A percentile compares a stretch with the other conserved stretches of the same genome.
Conservation (phyloP, 768 basidiomycete species). For the Leccinum longicurvipes region DNA sequence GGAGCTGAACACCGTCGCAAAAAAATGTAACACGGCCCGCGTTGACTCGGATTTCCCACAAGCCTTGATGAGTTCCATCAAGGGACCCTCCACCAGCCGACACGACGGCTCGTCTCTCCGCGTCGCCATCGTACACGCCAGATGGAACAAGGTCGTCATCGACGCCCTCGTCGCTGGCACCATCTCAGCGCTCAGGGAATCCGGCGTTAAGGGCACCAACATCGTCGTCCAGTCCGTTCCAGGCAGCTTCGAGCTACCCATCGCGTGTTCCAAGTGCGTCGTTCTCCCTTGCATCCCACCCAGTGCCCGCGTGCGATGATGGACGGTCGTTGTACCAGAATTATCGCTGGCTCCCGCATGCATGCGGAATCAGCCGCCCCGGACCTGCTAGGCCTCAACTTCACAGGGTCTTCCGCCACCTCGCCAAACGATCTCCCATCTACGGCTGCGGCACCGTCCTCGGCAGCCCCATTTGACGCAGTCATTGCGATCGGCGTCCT, state of each 20-base stretch:
- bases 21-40: neutral
- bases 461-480: conserved; percentile 79
- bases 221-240: conserved; percentile 92
- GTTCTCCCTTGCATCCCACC: neutral
- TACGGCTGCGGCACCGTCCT: conserved; percentile 37
- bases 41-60: conserved; percentile 22
- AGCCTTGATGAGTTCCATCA: conserved; percentile 50
- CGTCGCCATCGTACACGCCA: conserved; percentile 89
- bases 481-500: conserved; percentile 97
- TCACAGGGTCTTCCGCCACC: conserved; percentile 33
- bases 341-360: conserved; percentile 84
- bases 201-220: conserved; percentile 85
- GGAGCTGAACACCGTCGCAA: neutral
- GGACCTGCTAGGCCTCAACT: conserved; percentile 65
- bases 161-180: conserved; percentile 81
- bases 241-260: conserved; percentile 91
- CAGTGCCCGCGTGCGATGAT: neutral
- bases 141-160: conserved; percentile 92
- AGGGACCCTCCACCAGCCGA: conserved; percentile 62
- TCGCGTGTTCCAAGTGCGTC: conserved; percentile 78
- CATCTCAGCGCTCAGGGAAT: conserved; percentile 71
- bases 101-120: conserved; percentile 82
- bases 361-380: conserved; percentile 76
- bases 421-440: conserved; percentile 34
- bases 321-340: conserved; percentile 41